Evolutionary conservation across 2,329 filamentous ascomycete species (phyloP).

Genomic region (Davidsoniella neocaledoniae): DNA sequence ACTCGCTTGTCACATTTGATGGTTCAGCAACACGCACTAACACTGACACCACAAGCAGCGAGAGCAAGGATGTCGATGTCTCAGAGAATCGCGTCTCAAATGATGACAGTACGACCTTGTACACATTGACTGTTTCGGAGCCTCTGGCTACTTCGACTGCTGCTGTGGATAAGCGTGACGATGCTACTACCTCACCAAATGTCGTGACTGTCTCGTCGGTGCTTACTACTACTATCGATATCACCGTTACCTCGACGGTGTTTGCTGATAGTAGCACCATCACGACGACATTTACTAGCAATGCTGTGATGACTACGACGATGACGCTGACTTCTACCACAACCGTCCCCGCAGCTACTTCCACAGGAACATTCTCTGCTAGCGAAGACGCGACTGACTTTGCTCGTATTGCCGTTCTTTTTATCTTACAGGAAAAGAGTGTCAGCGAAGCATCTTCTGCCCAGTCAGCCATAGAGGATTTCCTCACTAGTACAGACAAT

Average conservation of each 20-base stretch:
- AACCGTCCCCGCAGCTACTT: slow-evolving; percentile 7
- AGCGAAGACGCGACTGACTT: slow-evolving; percentile 46
- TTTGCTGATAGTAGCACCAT: slow-evolving; percentile 5
- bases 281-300: slow-evolving; percentile 11
- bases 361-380: slow-evolving; percentile 24
- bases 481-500: slow-evolving; percentile 29
- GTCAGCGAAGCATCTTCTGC: slow-evolving; percentile 34
- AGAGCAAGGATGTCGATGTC: slow-evolving; percentile 11
- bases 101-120: too few relatives aligned
- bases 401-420: slow-evolving; percentile 44
- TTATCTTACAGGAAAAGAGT: slow-evolving; percentile 38
- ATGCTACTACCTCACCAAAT: not conserved
- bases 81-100: slow-evolving; percentile 1
- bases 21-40: slow-evolving; percentile 28
- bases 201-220: slow-evolving; percentile 8
- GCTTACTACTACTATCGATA: slow-evolving; percentile 6
- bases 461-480: slow-evolving; percentile 35
- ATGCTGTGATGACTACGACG: slow-evolving; percentile 3
- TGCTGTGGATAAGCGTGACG: not conserved
- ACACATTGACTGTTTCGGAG: slow-evolving; percentile 1
- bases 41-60: slow-evolving; percentile 16
- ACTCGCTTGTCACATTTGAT: slow-evolving; percentile 74
- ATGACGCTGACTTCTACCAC: slow-evolving; percentile 8
- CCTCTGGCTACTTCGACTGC: not conserved
- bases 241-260: slow-evolving; percentile 7